These are phyloP conservation scores for barrel medic (Medicago truncatula) DNA, from an alignment of 306 rosid genomes.

Conservation along the genomic window DNA sequence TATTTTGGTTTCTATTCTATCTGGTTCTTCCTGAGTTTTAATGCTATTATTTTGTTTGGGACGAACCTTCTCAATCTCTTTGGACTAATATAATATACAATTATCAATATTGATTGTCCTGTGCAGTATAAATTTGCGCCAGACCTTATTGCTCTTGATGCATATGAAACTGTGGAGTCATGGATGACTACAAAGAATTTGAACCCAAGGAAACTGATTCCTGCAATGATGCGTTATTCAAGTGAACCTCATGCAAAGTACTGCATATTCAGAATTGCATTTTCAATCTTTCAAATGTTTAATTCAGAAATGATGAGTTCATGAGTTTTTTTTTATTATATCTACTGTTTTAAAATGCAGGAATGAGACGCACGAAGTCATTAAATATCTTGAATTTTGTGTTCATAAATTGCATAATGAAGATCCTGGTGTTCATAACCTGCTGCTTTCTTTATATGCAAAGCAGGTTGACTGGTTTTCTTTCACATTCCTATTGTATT, in stretches of 20 bases:
- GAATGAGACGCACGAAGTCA: constrained; percentile 98
- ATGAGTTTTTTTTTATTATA: constrained; percentile 28
- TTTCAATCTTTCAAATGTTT: constrained; percentile 43
- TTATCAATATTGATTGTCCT: constrained; percentile 22
- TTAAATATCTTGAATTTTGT: constrained; percentile 92
- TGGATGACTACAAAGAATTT: constrained; percentile 92
- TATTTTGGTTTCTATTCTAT: constrained; percentile 23
- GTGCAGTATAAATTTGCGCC: constrained; percentile 97
- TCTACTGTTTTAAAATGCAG: constrained; percentile 55
- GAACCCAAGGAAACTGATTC: constrained; percentile 95
- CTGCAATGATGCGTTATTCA: constrained; percentile 99
- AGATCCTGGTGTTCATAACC: constrained; percentile 97
- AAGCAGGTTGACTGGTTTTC: constrained; percentile 75
- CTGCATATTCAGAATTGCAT: constrained; percentile 37
- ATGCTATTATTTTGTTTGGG: constrained; percentile 8
- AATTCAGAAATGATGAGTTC: constrained; percentile 25
- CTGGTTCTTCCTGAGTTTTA: constrained; percentile 2
- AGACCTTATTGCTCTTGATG: constrained; percentile 95
- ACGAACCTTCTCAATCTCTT: constrained; percentile 28
- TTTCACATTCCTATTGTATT: constrained; percentile 20
- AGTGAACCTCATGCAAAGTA: constrained; percentile 99
- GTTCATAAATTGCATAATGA: constrained; percentile 92
- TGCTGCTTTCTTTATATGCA: constrained; percentile 90
- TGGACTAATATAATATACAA: constrained; percentile 14
- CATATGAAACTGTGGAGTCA: constrained; percentile 97